Evolutionary conservation across 2,329 filamentous ascomycete genomes (phyloP), one percentile per base, ranked within the genome.

Genomic region (Sporothrix curviconia): DNA sequence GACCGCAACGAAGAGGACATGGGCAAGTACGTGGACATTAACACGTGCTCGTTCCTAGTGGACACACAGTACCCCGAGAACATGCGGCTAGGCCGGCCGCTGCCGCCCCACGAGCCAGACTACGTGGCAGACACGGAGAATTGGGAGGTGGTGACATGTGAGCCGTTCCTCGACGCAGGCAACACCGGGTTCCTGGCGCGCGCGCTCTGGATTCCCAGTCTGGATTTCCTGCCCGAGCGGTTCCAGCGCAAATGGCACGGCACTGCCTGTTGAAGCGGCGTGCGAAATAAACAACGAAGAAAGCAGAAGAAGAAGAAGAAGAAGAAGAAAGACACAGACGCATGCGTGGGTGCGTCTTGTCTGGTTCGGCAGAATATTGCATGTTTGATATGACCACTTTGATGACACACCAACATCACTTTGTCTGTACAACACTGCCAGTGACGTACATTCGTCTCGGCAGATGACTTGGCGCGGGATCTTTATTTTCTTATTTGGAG

Each of bases 1-100:
- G 90, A 95, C 69, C 82, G 84, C 61, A 99, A 99, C 66, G 77
- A 85, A 63, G 92, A 96, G 70, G 94, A 99, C 68, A 69, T 80
- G 60, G 81, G 83, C 59, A 99, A 97, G 82, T 95, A 97, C 69
- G 87, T 84, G 36, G 84, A 92, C 60, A 73, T 95, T 43, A 77
- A 79, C 28, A 78, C 83, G 55, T 99, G 94, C 71, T 78, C 83
- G 8, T 96, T 95, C 71, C 69, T 99, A 4, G 86, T 97, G 15
- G 94, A 99, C 69, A 95, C 90, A 0, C 86, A 88, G 60, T 90
- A 92, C 65, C 85, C 87, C 0, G 81, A 67, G 58, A 73, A 77
- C 58, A 12, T 70, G 62, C n/a, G 70, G 14, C 58, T 59, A 15
- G 65, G 62, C 1, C 56, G 62, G 51, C 62, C 69, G 6, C 66